These are phyloP conservation scores for Casuarina equisetifolia DNA, from an alignment of 306 rosid genomes.

Conservation along the genomic window DNA sequence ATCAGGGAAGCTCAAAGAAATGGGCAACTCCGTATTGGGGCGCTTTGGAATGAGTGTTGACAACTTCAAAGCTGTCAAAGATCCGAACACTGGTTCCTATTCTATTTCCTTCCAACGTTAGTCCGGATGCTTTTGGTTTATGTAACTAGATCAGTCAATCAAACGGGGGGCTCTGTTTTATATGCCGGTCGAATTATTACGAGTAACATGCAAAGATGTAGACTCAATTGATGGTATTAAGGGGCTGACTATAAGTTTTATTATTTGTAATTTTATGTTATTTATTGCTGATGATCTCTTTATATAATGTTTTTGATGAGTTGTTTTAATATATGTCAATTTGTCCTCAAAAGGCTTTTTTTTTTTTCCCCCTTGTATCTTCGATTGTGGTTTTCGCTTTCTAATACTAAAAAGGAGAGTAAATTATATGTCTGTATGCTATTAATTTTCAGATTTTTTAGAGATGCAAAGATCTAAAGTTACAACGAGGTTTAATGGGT, in stretches of 20 bases:
- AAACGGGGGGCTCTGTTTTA: not conserved
- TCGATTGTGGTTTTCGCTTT: not conserved
- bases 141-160: slow-evolving; percentile 13
- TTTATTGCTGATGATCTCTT: slow-evolving; percentile 2
- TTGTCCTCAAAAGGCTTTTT: not conserved
- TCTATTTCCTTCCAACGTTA: slow-evolving; percentile 75
- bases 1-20: slow-evolving; percentile 80
- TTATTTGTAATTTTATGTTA: not conserved
- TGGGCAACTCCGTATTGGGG: slow-evolving; percentile 89
- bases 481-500: no score
- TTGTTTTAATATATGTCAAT: not conserved
- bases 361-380: no score
- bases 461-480: no score
- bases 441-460: no score
- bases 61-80: slow-evolving; percentile 86
- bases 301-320: not conserved
- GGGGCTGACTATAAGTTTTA: not conserved
- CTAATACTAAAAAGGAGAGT: no score
- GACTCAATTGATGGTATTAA: not conserved
- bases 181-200: slow-evolving; percentile 2
- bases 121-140: slow-evolving; percentile 11
- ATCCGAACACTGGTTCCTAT: slow-evolving; percentile 91
- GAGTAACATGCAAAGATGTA: not conserved
- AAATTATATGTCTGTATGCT: no score
- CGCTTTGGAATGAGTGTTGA: slow-evolving; percentile 92